Conservation (phyloP, 768 basidiomycete species). For the Aureoboletus auriporus region DNA sequence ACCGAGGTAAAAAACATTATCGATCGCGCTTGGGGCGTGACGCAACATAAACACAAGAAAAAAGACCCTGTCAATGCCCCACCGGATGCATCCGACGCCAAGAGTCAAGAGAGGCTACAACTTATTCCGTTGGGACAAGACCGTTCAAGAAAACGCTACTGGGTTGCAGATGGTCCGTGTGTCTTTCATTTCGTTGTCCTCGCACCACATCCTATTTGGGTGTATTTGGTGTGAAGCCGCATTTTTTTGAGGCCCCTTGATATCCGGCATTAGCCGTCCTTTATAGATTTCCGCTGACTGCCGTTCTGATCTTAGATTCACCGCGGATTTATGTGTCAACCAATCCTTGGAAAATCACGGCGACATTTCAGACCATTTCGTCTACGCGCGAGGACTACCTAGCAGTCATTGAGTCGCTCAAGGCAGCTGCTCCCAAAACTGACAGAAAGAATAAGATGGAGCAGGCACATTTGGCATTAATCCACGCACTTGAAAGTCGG, state of each 20-base stretch:
- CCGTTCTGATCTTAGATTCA: slow-evolving; percentile 56
- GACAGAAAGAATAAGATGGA: slow-evolving; percentile 57
- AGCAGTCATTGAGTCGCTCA: slow-evolving; percentile 58
- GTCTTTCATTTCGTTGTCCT: slow-evolving; percentile 32
- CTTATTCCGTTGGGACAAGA: slow-evolving; percentile 78
- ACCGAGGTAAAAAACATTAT: slow-evolving; percentile 65
- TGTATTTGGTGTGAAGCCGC: slow-evolving; percentile 60
- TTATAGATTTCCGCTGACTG: slow-evolving; percentile 31
- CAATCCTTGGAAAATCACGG: slow-evolving; percentile 87
- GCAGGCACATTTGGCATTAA: slow-evolving; percentile 55
- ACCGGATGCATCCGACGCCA: slow-evolving; percentile 57
- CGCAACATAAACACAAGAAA: slow-evolving; percentile 83
- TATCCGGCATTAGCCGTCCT: slow-evolving; percentile 35
- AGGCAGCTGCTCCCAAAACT: slow-evolving; percentile 43
- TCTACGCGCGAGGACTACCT: slow-evolving; percentile 74
- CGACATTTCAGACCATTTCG: slow-evolving; percentile 68
- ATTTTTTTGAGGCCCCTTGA: slow-evolving; percentile 42
- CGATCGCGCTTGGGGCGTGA: slow-evolving; percentile 85
- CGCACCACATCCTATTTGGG: slow-evolving; percentile 53
- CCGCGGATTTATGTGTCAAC: slow-evolving; percentile 80
- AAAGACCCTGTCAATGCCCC: slow-evolving; percentile 54
- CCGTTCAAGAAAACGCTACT: slow-evolving; percentile 70
- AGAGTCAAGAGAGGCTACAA: slow-evolving; percentile 61
- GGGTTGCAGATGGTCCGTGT: slow-evolving; percentile 87
- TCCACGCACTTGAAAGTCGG: slow-evolving; percentile 59